Conservation (phyloP, 2,329 filamentous ascomycete genomes). For the Pyrenophora seminiperda region DNA sequence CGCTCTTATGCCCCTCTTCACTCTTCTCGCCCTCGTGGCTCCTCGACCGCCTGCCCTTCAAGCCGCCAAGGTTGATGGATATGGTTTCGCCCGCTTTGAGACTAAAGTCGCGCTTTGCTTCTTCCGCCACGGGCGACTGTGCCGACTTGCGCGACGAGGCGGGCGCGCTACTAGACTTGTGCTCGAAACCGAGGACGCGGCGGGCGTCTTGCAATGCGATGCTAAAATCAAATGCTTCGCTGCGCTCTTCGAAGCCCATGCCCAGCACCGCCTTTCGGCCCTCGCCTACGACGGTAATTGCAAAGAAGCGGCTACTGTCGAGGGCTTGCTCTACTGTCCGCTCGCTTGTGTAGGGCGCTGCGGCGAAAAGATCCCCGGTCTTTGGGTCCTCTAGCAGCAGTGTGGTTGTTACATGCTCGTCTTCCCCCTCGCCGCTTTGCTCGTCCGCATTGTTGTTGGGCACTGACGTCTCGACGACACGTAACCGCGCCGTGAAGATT, state of each 20-base stretch:
- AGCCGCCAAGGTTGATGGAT: slow-evolving; percentile 73
- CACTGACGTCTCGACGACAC: slow-evolving; percentile 75
- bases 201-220: slow-evolving; percentile 79
- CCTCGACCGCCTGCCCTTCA: slow-evolving; percentile 54
- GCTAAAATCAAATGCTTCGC: slow-evolving; percentile 83
- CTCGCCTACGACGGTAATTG: slow-evolving; percentile 76
- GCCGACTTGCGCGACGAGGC: not conserved
- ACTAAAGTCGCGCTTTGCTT: slow-evolving; percentile 74
- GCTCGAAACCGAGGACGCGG: slow-evolving; percentile 68
- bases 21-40: slow-evolving; percentile 48
- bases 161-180: slow-evolving; percentile 36
- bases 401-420: slow-evolving; percentile 70
- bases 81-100: slow-evolving; percentile 91
- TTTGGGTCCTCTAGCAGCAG: slow-evolving; percentile 78
- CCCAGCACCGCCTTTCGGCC: slow-evolving; percentile 79
- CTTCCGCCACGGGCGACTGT: slow-evolving; percentile 46
- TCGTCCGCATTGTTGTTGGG: slow-evolving; percentile 39
- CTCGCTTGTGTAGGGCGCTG: slow-evolving; percentile 72
- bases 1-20: slow-evolving; percentile 36
- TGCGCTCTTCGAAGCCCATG: slow-evolving; percentile 84
- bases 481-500: slow-evolving; percentile 84
- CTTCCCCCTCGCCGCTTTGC: slow-evolving; percentile 43
- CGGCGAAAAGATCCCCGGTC: slow-evolving; percentile 78
- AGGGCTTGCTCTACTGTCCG: slow-evolving; percentile 75
- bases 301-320: slow-evolving; percentile 84